These are phyloP conservation scores for Aspergillus fijiensis DNA, from an alignment of 2,329 filamentous ascomycete genomes.

Conservation along the genomic window DNA sequence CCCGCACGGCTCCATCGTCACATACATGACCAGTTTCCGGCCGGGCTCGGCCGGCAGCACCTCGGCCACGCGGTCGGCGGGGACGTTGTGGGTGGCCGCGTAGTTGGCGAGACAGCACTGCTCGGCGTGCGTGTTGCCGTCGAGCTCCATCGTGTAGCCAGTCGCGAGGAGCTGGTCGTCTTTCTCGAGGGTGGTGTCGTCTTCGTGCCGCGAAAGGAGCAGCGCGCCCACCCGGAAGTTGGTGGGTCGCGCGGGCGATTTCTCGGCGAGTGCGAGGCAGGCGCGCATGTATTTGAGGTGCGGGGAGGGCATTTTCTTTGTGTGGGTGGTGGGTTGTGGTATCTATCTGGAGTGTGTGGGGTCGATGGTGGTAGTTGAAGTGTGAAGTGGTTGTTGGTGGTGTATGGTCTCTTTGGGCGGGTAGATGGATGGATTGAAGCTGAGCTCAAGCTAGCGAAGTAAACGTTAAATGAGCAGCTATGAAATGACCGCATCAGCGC, in stretches of 20 bases:
- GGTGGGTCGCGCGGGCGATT: slow-evolving; percentile 80
- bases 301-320: slow-evolving; percentile 21
- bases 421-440: not conserved
- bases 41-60: slow-evolving; percentile 43
- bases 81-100: slow-evolving; percentile 34
- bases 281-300: slow-evolving; percentile 61
- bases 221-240: slow-evolving; percentile 96
- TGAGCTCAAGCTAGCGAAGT: not conserved
- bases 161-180: slow-evolving; percentile 65
- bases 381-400: not conserved
- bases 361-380: too few relatives aligned
- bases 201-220: slow-evolving; percentile 55
- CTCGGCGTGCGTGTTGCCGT: slow-evolving; percentile 94
- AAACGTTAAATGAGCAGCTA: not conserved
- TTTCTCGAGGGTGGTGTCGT: slow-evolving; percentile 21
- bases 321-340: not conserved
- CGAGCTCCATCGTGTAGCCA: slow-evolving; percentile 86
- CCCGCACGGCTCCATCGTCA: slow-evolving; percentile 70
- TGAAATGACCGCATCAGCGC: not conserved
- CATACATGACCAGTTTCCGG: slow-evolving; percentile 69
- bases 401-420: not conserved
- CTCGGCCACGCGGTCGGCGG: slow-evolving; percentile 35
- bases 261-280: slow-evolving; percentile 71
- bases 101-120: slow-evolving; percentile 83
- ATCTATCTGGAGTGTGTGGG: too few relatives aligned